Evolutionary conservation across 148 eudicot species (phyloP).

Genomic region (Chenopodium berlandieri): DNA sequence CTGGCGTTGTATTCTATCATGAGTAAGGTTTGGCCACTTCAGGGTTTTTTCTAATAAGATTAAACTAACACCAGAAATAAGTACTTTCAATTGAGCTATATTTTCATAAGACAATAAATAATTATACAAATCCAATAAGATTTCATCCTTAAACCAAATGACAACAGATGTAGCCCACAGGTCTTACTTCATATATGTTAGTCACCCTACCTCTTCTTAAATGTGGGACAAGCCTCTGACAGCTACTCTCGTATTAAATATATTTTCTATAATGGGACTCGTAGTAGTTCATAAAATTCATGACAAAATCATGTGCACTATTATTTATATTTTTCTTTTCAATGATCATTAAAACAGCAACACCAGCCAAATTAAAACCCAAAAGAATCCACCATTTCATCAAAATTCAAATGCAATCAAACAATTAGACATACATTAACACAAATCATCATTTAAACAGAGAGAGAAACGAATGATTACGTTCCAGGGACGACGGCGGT

Average conservation of each 20-base stretch:
- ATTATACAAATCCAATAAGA: too few relatives aligned
- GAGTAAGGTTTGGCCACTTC: neutral
- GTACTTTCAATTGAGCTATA: neutral
- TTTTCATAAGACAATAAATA: too few relatives aligned
- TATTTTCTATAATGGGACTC: too few relatives aligned
- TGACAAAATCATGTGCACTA: too few relatives aligned
- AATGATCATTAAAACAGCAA: neutral
- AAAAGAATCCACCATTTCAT: neutral
- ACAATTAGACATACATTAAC: neutral
- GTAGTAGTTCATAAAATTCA: too few relatives aligned
- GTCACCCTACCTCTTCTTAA: neutral
- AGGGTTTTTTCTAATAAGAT: neutral
- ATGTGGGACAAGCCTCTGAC: too few relatives aligned
- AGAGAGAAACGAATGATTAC: slow-evolving; percentile 32
- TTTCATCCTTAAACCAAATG: too few relatives aligned
- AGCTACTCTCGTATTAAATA: too few relatives aligned
- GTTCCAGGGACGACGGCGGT: slow-evolving; percentile 92
- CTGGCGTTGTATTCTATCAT: too few relatives aligned
- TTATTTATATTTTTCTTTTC: too few relatives aligned
- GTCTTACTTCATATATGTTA: neutral
- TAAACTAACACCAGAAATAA: neutral
- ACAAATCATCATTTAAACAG: neutral
- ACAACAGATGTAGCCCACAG: neutral
- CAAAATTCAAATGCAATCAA: neutral
- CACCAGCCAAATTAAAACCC: too few relatives aligned